Evolutionary conservation across 306 rosid species (phyloP).

Genomic region (Parietaria judaica): DNA sequence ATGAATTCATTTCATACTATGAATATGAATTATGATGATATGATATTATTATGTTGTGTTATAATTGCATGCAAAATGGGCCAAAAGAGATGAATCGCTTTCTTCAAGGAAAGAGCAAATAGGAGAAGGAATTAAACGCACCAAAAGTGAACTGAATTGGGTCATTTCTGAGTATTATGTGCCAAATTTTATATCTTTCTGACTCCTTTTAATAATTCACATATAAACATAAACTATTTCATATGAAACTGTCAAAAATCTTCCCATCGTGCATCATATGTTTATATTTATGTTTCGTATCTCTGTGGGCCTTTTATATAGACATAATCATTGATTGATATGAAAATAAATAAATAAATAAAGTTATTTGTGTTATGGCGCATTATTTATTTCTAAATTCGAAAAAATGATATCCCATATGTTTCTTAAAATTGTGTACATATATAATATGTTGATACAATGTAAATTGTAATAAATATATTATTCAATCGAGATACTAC

Average conservation of each 20-base stretch:
- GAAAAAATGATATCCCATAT: too few species aligned
- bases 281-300: slow-evolving; percentile 1
- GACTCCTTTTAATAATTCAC: background rate
- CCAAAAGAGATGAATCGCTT: slow-evolving; percentile 11
- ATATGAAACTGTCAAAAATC: slow-evolving; percentile 10
- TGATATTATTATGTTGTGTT: too few species aligned
- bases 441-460: too few species aligned
- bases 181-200: background rate
- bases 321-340: background rate
- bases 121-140: background rate
- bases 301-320: slow-evolving; percentile 7
- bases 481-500: too few species aligned
- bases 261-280: background rate
- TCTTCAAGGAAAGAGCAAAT: background rate
- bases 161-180: slow-evolving; percentile 3
- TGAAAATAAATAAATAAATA: background rate
- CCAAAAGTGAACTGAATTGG: slow-evolving; percentile 24
- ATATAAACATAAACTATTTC: background rate
- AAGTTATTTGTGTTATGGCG: too few species aligned
- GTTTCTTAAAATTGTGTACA: too few species aligned
- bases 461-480: too few species aligned
- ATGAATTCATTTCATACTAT: background rate
- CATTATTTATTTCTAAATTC: too few species aligned
- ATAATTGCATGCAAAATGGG: slow-evolving; percentile 8
- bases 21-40: too few species aligned